Base-by-base conservation (phyloP, 1,284 basidiomycete species). In the Caloboletus firmus region DNA sequence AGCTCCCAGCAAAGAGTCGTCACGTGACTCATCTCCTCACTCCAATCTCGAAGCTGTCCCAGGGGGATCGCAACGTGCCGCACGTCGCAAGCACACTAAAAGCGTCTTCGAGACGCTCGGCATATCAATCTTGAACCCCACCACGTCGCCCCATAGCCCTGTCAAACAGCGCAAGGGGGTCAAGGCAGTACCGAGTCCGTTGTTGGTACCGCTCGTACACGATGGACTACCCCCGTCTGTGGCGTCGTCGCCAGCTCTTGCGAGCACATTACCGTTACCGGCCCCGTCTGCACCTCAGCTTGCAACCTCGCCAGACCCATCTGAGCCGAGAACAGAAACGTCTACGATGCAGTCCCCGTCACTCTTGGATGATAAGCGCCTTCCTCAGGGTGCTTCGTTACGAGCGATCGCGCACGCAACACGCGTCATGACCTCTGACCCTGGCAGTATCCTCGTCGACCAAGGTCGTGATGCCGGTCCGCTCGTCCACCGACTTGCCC, bases 371-470 rank as follows among this genome's bases (percentile, higher is more conserved):
- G 70, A 74, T 28, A 72, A 73, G 22, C 58, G 67, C 18, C 56
- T 44, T 17, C 64, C 56, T 5, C 88, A 89, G 65, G 85, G 86
- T 4, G 67, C 83, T 0, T 79, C 84, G 0, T 64, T 93, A 8
- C 81, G 81, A n/a, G 90, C 91, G 0, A 90, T 93, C 52, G 79
- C 82, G n/a, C 84, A 91, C 53, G 89, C 90, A 0, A 93, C 88
- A n/a, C 84, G 93, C 1, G 87, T 95, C 35, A 90, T 95, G 84
- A 91, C 90, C 0, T 79, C 85, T 3, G 91, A 92, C 61, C 82
- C 91, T 0, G 74, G 79, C 12, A 91, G 89, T 56, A 83, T 95
- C 50, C 79, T 95, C 3, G 75, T 80, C 1, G 85, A 89, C 61
- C 77, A 83, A 49, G 85, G 85, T 0, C 76, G 72, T 7, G 86